These are phyloP conservation scores for Fagopyrum homotropicum DNA, from an alignment of 148 eudicot genomes.

Conservation along the genomic window DNA sequence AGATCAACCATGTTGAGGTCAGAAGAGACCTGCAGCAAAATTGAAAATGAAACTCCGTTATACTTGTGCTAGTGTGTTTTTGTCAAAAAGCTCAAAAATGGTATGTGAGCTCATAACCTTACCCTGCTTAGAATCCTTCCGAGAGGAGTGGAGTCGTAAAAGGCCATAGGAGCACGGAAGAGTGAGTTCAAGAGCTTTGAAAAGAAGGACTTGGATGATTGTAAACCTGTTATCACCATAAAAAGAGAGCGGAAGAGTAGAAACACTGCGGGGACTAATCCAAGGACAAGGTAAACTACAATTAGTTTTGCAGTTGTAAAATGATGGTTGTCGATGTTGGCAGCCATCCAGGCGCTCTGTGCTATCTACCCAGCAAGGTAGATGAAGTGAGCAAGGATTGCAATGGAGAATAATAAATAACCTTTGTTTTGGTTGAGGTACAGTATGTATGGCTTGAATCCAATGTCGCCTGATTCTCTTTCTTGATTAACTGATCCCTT, in stretches of 20 bases:
- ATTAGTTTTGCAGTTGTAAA: slow-evolving; percentile 50
- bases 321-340: slow-evolving; percentile 62
- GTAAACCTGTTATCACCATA: slow-evolving; percentile 51
- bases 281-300: slow-evolving; percentile 59
- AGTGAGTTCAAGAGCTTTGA: slow-evolving; percentile 57
- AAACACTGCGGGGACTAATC: slow-evolving; percentile 33
- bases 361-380: slow-evolving; percentile 49
- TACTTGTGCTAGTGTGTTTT: not conserved
- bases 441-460: slow-evolving; percentile 62
- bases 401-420: slow-evolving; percentile 38
- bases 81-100: not conserved
- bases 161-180: slow-evolving; percentile 82
- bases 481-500: slow-evolving; percentile 62
- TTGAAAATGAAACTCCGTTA: not conserved
- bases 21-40: slow-evolving; percentile 47
- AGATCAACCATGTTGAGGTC: slow-evolving; percentile 82
- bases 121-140: slow-evolving; percentile 89
- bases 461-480: slow-evolving; percentile 70
- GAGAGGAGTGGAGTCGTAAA: slow-evolving; percentile 87
- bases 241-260: slow-evolving; percentile 50
- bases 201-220: slow-evolving; percentile 65
- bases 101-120: slow-evolving; percentile 11
- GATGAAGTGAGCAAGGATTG: slow-evolving; percentile 35
- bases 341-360: slow-evolving; percentile 90
- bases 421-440: slow-evolving; percentile 69